A percentile compares a stretch with the other conserved stretches of the same genome.
Conservation (phyloP, 2,329 filamentous ascomycete genomes). For the Sclerotinia subarctica region DNA sequence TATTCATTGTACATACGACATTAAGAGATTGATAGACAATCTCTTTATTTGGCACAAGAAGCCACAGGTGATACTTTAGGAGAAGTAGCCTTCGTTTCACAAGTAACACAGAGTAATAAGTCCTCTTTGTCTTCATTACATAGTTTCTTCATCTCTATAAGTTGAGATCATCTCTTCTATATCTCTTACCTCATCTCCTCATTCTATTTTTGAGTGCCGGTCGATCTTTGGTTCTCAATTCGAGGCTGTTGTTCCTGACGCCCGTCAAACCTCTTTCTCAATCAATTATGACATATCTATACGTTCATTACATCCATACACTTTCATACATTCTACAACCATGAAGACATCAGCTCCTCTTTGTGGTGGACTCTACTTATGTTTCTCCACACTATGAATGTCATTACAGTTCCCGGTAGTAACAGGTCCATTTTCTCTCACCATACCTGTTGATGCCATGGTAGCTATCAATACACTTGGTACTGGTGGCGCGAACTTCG, state of each 20-base stretch:
- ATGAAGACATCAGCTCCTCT: conserved; percentile 24
- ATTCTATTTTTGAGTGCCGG: conserved; percentile 24
- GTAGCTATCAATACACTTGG: conserved; percentile 30
- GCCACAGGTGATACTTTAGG: conserved; percentile 9
- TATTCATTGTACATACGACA: background rate
- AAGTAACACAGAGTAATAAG: background rate
- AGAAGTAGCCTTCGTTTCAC: conserved; percentile 1
- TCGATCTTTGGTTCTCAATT: conserved; percentile 21
- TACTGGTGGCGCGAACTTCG: conserved; percentile 27
- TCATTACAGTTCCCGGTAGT: conserved; percentile 28
- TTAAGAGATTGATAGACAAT: background rate
- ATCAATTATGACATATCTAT: background rate
- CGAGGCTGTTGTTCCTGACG: background rate
- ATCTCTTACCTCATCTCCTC: background rate
- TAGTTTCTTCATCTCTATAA: conserved; percentile 22
- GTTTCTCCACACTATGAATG: conserved; percentile 28
- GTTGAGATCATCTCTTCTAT: conserved; percentile 13
- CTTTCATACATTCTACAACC: conserved; percentile 3
- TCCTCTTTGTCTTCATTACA: background rate
- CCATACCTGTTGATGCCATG: conserved; percentile 29
- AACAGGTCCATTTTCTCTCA: conserved; percentile 24
- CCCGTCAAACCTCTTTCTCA: background rate
- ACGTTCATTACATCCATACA: conserved; percentile 5
- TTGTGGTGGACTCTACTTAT: conserved; percentile 25
- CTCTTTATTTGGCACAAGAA: conserved; percentile 10